Evolutionary conservation across 108 stramenopile genomes (phyloP).

Genomic region (Ochromonas danica): DNA sequence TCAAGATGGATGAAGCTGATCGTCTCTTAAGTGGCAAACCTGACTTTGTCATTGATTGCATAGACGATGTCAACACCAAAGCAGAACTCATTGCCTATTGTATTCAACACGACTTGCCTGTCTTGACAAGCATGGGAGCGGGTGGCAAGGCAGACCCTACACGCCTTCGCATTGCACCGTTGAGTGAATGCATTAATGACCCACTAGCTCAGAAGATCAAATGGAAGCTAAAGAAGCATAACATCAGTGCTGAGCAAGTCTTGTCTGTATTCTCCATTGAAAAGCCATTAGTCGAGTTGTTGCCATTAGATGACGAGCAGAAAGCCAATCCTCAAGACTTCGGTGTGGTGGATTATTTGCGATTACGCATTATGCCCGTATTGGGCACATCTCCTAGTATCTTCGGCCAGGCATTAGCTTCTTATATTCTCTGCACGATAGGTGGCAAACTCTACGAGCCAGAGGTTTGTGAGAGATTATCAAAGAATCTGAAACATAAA

Average conservation of each 20-base stretch:
- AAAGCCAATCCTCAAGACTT: constrained; percentile 67
- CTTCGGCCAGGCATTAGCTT: constrained; percentile 87
- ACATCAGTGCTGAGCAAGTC: constrained; percentile 37
- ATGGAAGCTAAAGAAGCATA: constrained; percentile 62
- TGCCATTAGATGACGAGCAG: constrained; percentile 83
- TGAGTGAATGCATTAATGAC: constrained; percentile 75
- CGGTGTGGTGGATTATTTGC: constrained; percentile 84
- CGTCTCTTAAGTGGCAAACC: constrained; percentile 43
- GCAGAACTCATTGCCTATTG: constrained; percentile 77
- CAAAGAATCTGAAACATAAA: constrained; percentile 36
- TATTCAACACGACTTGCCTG: constrained; percentile 64
- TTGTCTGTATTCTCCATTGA: constrained; percentile 78
- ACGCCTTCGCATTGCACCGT: constrained; percentile 79
- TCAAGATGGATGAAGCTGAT: constrained; percentile 44
- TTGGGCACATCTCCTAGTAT: constrained; percentile 93
- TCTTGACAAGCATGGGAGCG: constrained; percentile 91
- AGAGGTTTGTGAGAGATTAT: constrained; percentile 15
- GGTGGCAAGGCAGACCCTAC: constrained; percentile 93
- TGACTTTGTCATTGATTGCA: constrained; percentile 91
- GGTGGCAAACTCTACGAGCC: constrained; percentile 49
- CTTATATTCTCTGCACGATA: constrained; percentile 80
- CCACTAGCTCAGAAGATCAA: constrained; percentile 81
- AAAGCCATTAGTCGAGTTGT: constrained; percentile 78
- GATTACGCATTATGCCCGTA: constrained; percentile 93
- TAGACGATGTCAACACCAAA: constrained; percentile 97